Percentiles rank a stretch among this genome's conserved stretches.
phyloP scores from a whole-genome alignment of 768 basidiomycete genomes.

The Heimioporus sp. region DNA sequence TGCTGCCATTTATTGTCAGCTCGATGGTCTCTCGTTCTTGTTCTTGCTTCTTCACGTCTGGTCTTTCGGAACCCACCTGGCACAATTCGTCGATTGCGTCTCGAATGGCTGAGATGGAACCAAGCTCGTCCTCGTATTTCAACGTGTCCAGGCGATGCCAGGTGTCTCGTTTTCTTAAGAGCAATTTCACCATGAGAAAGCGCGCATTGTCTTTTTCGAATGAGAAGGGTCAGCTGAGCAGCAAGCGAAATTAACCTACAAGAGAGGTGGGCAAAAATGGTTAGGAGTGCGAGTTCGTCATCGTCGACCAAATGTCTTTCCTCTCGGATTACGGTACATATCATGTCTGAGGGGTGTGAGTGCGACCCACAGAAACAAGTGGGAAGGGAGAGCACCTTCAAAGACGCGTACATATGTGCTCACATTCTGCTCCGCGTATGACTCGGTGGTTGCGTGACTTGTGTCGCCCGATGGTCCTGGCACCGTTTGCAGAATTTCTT shows the following conservation, averaged over 20 bases:
- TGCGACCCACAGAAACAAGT: background rate
- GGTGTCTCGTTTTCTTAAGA: constrained; percentile 55
- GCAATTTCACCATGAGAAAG: constrained; percentile 61
- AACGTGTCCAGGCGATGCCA: constrained; percentile 51
- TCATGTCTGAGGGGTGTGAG: constrained; percentile 46
- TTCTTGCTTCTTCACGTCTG: constrained; percentile 11
- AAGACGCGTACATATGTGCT: constrained; percentile 29
- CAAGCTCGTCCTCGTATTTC: constrained; percentile 43
- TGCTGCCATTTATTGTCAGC: constrained; percentile 31
- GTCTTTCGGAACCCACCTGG: constrained; percentile 2
- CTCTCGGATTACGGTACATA: constrained; percentile 46
- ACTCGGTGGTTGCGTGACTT: constrained; percentile 2
- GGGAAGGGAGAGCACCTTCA: constrained; percentile 21
- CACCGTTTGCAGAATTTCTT: constrained; percentile 1
- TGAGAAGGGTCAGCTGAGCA: constrained; percentile 7
- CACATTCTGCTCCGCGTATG: constrained; percentile 8
- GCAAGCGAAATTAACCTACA: constrained; percentile 39
- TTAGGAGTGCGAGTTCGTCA: constrained; percentile 45
- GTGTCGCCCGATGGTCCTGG: constrained; percentile 12
- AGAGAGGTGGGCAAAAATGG: constrained; percentile 41
- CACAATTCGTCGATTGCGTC: constrained; percentile 48
- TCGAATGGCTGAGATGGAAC: constrained; percentile 33
- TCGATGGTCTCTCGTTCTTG: constrained; percentile 33
- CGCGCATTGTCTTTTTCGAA: constrained; percentile 45
- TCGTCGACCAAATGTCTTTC: constrained; percentile 53